Conservation (phyloP, 352 stramenopile species). For the Globisporangium echinulatum region DNA sequence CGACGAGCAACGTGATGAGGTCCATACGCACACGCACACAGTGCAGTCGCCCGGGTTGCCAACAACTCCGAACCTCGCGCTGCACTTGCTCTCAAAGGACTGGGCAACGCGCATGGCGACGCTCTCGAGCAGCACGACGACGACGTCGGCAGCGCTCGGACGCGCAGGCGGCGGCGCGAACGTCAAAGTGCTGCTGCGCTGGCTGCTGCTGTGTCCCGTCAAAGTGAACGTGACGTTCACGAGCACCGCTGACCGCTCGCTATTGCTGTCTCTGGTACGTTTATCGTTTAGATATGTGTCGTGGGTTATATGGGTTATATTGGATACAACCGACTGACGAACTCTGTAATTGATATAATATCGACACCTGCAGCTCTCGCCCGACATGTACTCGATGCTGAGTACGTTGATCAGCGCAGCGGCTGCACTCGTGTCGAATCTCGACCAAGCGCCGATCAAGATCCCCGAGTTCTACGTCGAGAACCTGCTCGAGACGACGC, state of each 20-base stretch:
- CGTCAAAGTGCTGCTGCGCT: slow-evolving; percentile 70
- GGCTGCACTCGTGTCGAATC: slow-evolving; percentile 72
- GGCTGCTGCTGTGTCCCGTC: slow-evolving; percentile 78
- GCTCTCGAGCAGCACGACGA: slow-evolving; percentile 17
- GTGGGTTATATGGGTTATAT: too few species aligned
- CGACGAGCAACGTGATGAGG: slow-evolving; percentile 16
- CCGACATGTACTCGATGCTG: slow-evolving; percentile 74
- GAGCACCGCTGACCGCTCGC: slow-evolving; percentile 75
- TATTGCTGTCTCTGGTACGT: slow-evolving; percentile 67
- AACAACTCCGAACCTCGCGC: slow-evolving; percentile 24
- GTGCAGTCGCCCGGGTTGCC: slow-evolving; percentile 7
- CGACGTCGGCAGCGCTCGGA: slow-evolving; percentile 20
- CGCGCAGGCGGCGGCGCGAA: slow-evolving; percentile 31
- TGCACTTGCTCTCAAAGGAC: slow-evolving; percentile 48
- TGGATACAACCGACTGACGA: neutral
- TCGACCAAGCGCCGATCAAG: slow-evolving; percentile 83
- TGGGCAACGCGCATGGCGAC: slow-evolving; percentile 43
- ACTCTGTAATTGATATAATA: slow-evolving; percentile 3
- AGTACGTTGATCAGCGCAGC: slow-evolving; percentile 76
- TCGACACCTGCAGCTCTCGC: slow-evolving; percentile 37
- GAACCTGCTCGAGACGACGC: slow-evolving; percentile 82
- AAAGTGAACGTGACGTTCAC: slow-evolving; percentile 87
- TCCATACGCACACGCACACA: slow-evolving; percentile 8
- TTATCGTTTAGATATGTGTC: too few species aligned
- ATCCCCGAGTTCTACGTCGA: slow-evolving; percentile 88